phyloP scores from a whole-genome alignment of 371 early-diverging fungal genomes.

The Mortierella sp. region DNA sequence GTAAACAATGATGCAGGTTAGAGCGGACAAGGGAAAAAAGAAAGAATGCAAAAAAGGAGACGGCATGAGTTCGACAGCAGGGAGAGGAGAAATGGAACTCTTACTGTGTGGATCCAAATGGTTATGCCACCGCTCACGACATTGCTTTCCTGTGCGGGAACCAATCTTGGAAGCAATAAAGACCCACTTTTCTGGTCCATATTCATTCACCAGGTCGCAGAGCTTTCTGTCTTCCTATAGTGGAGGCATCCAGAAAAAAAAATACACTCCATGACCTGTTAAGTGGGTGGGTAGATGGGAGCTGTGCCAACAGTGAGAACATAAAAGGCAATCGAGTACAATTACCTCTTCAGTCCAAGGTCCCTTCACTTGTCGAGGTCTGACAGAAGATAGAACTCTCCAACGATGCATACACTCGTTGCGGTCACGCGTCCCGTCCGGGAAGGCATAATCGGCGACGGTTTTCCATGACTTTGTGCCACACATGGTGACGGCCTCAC shows the following conservation, averaged over 20 bases:
- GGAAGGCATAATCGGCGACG: constrained; percentile 20
- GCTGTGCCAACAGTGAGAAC: background rate
- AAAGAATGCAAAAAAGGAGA: no score
- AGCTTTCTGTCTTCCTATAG: constrained; percentile 49
- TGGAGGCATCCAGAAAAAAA: no score
- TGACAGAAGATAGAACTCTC: constrained; percentile 14
- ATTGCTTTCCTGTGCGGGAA: constrained; percentile 51
- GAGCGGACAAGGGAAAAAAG: no score
- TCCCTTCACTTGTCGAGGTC: constrained; percentile 25
- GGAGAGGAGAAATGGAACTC: constrained; percentile 4
- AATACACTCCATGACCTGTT: background rate
- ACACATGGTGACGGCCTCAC: constrained; percentile 9
- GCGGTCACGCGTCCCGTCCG: constrained; percentile 18
- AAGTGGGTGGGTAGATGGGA: no score
- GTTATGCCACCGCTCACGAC: constrained; percentile 49
- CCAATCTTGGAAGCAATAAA: constrained; percentile 47
- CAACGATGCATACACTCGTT: constrained; percentile 30
- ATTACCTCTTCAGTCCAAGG: constrained; percentile 34
- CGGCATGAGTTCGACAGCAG: background rate
- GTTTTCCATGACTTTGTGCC: constrained; percentile 24
- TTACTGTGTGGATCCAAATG: constrained; percentile 51
- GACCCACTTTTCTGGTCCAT: constrained; percentile 53
- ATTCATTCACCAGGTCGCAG: constrained; percentile 34
- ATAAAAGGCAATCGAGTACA: background rate
- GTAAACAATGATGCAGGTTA: background rate